These are phyloP conservation scores for Thalassiosira ordinaria DNA, from an alignment of 352 stramenopile species.

Conservation along the genomic window DNA sequence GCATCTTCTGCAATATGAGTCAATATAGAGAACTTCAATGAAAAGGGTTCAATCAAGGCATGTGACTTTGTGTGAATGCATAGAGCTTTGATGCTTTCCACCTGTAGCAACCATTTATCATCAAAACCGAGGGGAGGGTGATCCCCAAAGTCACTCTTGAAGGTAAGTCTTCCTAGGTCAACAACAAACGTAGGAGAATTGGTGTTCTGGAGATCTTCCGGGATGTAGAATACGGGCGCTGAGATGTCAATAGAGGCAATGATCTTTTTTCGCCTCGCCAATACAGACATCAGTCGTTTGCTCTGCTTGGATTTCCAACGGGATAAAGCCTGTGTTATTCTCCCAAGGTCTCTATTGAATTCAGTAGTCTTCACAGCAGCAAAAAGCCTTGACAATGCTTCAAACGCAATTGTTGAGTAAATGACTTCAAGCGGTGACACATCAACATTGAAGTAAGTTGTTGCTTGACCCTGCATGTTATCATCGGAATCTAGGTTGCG, in stretches of 20 bases:
- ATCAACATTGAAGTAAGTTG: conserved; percentile 47
- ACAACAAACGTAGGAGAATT: conserved; percentile 64
- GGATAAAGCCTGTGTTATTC: conserved; percentile 51
- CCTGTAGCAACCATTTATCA: conserved; percentile 69
- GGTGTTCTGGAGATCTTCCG: conserved; percentile 59
- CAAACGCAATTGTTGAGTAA: conserved; percentile 70
- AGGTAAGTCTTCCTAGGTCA: conserved; percentile 67
- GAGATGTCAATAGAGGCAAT: conserved; percentile 70
- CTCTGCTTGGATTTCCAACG: conserved; percentile 66
- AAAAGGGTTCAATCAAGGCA: conserved; percentile 75
- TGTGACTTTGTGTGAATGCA: conserved; percentile 26
- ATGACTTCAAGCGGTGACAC: conserved; percentile 74
- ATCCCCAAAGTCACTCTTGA: conserved; percentile 35
- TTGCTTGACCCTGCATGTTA: conserved; percentile 16
- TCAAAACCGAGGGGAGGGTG: conserved; percentile 37
- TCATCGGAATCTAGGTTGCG: conserved; percentile 25
- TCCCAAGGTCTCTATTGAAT: conserved; percentile 72
- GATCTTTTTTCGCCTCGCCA: conserved; percentile 73
- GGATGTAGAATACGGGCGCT: conserved; percentile 71
- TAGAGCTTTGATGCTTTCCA: conserved; percentile 33
- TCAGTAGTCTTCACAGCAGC: conserved; percentile 67
- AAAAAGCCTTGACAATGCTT: conserved; percentile 70
- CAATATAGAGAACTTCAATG: conserved; percentile 67
- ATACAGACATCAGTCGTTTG: conserved; percentile 58
- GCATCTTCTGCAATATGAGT: conserved; percentile 55